Base-by-base conservation (phyloP, 2,329 filamentous ascomycete species). In the Fusarium liriodendri region DNA sequence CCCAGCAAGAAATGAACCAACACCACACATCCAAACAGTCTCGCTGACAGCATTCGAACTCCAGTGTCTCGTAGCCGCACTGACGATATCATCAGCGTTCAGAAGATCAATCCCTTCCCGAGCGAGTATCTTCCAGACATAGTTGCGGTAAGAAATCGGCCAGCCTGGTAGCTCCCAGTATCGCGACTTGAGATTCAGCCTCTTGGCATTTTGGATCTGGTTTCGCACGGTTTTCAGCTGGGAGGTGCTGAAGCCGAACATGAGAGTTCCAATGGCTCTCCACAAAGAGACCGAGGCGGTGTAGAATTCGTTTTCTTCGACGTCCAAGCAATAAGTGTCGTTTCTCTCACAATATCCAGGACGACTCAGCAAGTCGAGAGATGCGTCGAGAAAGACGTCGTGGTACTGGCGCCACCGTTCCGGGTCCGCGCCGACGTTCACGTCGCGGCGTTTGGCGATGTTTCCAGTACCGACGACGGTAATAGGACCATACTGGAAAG, bases 391-490 rank as follows among this genome's bases (percentile, higher is more conserved):
- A 79, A 92, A 93, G 62, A 89, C 85, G 79, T 93, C 90, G 40
- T 90, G 84, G 8, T 77, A 62, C 10, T 66, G 65, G 10, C 54
- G 58, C 67, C 71, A 77, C 40, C 50, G 38, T 10, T 27, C 37
- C 2, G 60, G 33, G 38, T 77, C 64, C 2, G 63, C 1, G 1
- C 75, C 75, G 9, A 73, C 60, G 8, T 77, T 77, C 1, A 77
- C 71, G 27, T 76, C 75, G 67, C 75, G 70, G 1, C 68, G 64
- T 8, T 54, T 70, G 37, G 29, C 63, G 6, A 79, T 74, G 45
- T 89, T 89, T 9, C 93, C 92, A 0, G 91, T 93, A 1, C 89
- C 91, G 2, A 94, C 90, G 1, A 94, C 87, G 0, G 92, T 94
- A 22, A 94, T 79, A 1, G 90, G 89, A 0, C 92, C 85, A 6